phyloP scores from a whole-genome alignment of 345 rosid species.

The Syzygium oleosum region DNA sequence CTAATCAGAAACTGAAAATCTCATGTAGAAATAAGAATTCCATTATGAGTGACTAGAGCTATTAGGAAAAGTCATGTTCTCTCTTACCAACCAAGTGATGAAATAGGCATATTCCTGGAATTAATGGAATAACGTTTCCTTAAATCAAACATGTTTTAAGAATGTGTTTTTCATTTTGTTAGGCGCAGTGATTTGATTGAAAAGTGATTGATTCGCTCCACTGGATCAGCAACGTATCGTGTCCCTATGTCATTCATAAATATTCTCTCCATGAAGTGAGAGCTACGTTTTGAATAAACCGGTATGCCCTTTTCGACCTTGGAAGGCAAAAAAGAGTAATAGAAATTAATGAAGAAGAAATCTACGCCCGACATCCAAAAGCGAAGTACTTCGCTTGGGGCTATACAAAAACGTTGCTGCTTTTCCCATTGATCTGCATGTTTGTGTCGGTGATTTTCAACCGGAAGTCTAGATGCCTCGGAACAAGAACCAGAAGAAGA shows the following conservation, averaged over 20 bases:
- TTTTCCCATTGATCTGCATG: neutral
- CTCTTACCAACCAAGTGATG: neutral
- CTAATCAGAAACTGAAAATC: neutral
- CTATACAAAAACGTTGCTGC: neutral
- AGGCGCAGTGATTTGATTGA: neutral
- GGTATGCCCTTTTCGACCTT: neutral
- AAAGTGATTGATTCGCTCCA: neutral
- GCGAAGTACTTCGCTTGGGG: neutral
- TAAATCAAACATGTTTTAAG: neutral
- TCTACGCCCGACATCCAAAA: neutral
- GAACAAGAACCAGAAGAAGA: neutral
- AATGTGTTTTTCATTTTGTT: neutral
- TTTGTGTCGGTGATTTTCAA: neutral
- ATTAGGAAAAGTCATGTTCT: neutral
- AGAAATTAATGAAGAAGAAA: neutral
- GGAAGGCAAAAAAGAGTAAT: neutral
- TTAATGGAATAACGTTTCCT: neutral
- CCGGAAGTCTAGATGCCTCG: neutral
- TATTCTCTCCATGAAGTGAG: neutral
- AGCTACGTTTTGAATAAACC: neutral
- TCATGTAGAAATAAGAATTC: neutral
- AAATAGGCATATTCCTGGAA: neutral
- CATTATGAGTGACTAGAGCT: neutral
- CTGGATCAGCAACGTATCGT: neutral
- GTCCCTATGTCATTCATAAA: neutral